Base-by-base conservation (phyloP, 192 early-diverging fungal species). In the Helicostylum pulchrum region DNA sequence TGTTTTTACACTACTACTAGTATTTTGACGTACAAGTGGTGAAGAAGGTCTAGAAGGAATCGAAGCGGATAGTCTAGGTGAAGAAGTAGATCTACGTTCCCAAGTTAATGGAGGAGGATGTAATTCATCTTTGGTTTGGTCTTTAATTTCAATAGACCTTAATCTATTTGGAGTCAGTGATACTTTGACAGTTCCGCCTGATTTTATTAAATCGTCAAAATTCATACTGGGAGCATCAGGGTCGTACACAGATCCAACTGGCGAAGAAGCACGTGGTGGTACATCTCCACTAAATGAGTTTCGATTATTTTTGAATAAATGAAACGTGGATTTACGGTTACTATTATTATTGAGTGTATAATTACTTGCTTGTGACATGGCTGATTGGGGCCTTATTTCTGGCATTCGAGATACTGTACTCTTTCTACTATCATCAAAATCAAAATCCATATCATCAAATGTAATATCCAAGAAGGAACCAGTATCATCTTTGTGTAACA, bases 81-180 rank as follows among this genome's bases (percentile, higher is more conserved):
- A 43, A 36, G 68, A 49, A 20, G 61, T 49, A 12, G 68, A 62
- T 4, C 68, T 61, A 5, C 68, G 68, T 43, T 70, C 55, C 68
- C 68, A 70, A 19, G 60, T 34, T 45, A 39, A 53, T 5, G 39
- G 39, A 9, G 52, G 34, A 7, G 61, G 53, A 14, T 15, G 19
- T 10, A 26, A 23, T 2, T 52, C 67, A 19, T 47, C 68, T 14
- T 44, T 31, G 30, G 50, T 62, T 34, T 60, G 70, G 45, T 72
- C 65, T 12, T 80, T 72, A 14, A 84, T 73, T 53, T 85, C 83
- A 54, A 85, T 85, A 0, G 83, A 80, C n/a, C 70, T 74, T 21
- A 85, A 61, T 62, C 83, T 70, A 53, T 82, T 82, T 12, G 83
- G 83, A 14, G 83, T 85, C 36, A 85, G 62, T 23, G 80, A 79